These are phyloP conservation scores for Glaciozyma antarctica DNA, from an alignment of 768 basidiomycete genomes.

Conservation along the genomic window DNA sequence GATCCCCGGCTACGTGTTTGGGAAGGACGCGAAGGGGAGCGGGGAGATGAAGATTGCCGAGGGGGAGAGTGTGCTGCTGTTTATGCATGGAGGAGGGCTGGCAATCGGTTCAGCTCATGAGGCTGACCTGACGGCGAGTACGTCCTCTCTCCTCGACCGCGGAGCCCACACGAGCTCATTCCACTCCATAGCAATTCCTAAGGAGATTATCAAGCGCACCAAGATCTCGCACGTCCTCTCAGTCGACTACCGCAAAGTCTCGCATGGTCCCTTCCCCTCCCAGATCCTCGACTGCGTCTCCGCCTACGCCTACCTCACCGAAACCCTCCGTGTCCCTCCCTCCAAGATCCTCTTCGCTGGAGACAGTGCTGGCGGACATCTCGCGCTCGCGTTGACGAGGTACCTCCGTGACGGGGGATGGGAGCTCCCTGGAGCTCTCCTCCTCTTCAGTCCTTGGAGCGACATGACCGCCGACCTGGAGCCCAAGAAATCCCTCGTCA, in stretches of 20 bases:
- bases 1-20: not conserved
- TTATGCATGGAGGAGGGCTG: not conserved
- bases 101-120: not conserved
- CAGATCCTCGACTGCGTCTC: not conserved
- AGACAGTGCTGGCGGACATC: not conserved
- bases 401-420: not conserved
- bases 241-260: slow-evolving; percentile 2
- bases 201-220: not conserved
- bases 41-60: not conserved
- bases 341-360: not conserved
- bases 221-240: not conserved
- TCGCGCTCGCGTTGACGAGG: not conserved
- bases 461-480: not conserved
- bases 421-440: not conserved
- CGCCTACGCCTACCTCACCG: not conserved
- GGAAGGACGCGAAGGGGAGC: not conserved
- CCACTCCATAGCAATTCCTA: not conserved
- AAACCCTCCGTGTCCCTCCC: not conserved
- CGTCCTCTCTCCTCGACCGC: not conserved
- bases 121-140: not conserved
- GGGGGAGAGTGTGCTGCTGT: not conserved
- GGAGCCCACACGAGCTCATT: not conserved
- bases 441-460: not conserved
- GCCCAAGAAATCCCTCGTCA: not conserved
- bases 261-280: not conserved